Evolutionary conservation across 345 rosid genomes (phyloP).

Genomic region (Aquilaria sinensis): DNA sequence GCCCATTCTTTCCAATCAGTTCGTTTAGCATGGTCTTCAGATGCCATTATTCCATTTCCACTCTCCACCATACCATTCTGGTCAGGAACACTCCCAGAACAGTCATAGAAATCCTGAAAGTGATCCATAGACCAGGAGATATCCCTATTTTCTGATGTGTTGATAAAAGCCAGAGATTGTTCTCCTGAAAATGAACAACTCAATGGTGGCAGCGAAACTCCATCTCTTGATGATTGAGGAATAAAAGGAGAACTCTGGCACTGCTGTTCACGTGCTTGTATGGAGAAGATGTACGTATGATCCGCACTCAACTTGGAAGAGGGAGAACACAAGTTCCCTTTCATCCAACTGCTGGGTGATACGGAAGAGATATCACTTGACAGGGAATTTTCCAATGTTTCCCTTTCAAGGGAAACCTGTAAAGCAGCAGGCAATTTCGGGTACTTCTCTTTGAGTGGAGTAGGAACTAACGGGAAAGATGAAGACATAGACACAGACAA

Average conservation of each 20-base stretch:
- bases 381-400: conserved; percentile 30
- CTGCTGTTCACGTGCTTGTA: conserved; percentile 27
- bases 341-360: conserved; percentile 23
- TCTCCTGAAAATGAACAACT: conserved; percentile 28
- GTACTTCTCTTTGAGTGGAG: conserved; percentile 27
- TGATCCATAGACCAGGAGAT: conserved; percentile 47
- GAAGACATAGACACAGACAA: conserved; percentile 32
- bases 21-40: conserved; percentile 36
- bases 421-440: conserved; percentile 28
- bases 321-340: conserved; percentile 29
- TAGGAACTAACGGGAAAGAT: conserved; percentile 33
- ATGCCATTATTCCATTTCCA: conserved; percentile 27
- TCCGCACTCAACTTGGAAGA: conserved; percentile 26
- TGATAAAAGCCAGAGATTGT: conserved; percentile 23
- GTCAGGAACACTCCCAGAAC: conserved; percentile 33
- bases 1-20: conserved; percentile 68
- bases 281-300: conserved; percentile 22
- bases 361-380: conserved; percentile 32
- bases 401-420: conserved; percentile 43
- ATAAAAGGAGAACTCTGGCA: conserved; percentile 36
- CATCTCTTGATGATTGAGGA: conserved; percentile 26
- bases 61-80: conserved; percentile 41
- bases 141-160: conserved; percentile 36
- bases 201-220: conserved; percentile 19
- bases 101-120: conserved; percentile 36